Percentiles rank a stretch among this genome's conserved stretches.
phyloP scores from a whole-genome alignment of 768 basidiomycete species.

The Xerocomellus intermedius region DNA sequence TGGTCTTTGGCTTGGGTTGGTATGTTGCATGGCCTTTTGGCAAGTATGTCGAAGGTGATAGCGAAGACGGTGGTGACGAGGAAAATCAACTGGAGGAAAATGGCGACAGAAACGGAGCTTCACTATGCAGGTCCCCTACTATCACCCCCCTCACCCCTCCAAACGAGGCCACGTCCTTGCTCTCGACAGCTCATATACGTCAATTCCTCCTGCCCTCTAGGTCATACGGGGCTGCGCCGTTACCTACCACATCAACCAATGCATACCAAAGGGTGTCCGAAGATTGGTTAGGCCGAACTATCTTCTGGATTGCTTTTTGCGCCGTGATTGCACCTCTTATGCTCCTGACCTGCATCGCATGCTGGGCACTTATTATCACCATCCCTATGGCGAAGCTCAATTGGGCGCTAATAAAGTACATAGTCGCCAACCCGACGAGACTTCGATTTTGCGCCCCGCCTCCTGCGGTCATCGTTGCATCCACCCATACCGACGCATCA shows the following conservation, averaged over 20 bases:
- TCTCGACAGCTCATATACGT: constrained; percentile 31
- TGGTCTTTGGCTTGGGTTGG: constrained; percentile 92
- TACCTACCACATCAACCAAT: constrained; percentile 26
- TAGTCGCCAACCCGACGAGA: constrained; percentile 73
- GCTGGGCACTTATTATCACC: constrained; percentile 94
- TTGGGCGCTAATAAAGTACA: constrained; percentile 88
- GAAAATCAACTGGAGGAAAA: constrained; percentile 32
- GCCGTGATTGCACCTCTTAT: constrained; percentile 85
- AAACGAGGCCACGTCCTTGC: constrained; percentile 50
- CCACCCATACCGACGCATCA: constrained; percentile 26
- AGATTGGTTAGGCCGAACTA: constrained; percentile 65
- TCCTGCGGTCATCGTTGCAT: constrained; percentile 52
- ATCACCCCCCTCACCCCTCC: constrained; percentile 41
- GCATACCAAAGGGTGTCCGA: constrained; percentile 26
- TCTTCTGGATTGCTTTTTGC: constrained; percentile 80
- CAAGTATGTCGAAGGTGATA: constrained; percentile 92
- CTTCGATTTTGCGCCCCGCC: constrained; percentile 95
- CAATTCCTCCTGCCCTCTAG: constrained; percentile 46
- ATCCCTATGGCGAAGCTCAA: constrained; percentile 98
- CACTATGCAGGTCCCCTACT: constrained; percentile 44
- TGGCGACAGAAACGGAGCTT: constrained; percentile 18
- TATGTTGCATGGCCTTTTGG: constrained; percentile 98
- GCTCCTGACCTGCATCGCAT: constrained; percentile 81
- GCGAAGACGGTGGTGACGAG: constrained; percentile 42
- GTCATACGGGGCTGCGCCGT: constrained; percentile 65